phyloP scores from a whole-genome alignment of 345 rosid species.

The Mercurialis annua region DNA sequence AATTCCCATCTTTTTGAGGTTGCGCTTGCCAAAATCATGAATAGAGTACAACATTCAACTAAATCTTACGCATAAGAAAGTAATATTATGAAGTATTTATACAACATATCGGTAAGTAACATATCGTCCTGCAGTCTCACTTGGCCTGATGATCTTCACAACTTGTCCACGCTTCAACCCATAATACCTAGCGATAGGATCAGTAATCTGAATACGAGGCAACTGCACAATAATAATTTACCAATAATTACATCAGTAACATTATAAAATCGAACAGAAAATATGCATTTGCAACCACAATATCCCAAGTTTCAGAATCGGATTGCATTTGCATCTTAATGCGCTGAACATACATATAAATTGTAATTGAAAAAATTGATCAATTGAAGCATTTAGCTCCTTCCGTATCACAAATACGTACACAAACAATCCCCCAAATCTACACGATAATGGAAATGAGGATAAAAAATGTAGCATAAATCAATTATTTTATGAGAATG shows the following conservation, averaged over 20 bases:
- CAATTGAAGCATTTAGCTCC: too few species aligned
- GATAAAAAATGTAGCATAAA: neutral
- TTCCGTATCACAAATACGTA: neutral
- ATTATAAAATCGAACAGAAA: neutral
- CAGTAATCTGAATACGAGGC: constrained; percentile 30
- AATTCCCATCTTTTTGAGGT: neutral
- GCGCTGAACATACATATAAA: too few species aligned
- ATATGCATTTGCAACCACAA: neutral
- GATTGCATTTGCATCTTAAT: neutral
- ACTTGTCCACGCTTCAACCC: constrained; percentile 36
- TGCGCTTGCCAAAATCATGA: neutral
- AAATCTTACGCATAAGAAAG: neutral
- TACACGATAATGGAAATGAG: neutral
- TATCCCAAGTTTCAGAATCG: neutral
- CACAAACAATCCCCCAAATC: neutral
- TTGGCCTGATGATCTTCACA: constrained; percentile 32
- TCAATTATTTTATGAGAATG: neutral
- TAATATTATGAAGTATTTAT: constrained; percentile 16
- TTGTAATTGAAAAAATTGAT: too few species aligned
- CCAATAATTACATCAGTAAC: neutral
- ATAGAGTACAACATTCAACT: neutral
- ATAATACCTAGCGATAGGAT: constrained; percentile 32
- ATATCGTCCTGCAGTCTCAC: constrained; percentile 36
- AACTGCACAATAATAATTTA: constrained; percentile 17
- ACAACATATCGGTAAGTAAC: constrained; percentile 31